A percentile compares a stretch with the other conserved stretches of the same genome.
These are phyloP conservation scores for Dentipellis sp. DNA, from an alignment of 768 basidiomycete species.

Conservation along the genomic window DNA sequence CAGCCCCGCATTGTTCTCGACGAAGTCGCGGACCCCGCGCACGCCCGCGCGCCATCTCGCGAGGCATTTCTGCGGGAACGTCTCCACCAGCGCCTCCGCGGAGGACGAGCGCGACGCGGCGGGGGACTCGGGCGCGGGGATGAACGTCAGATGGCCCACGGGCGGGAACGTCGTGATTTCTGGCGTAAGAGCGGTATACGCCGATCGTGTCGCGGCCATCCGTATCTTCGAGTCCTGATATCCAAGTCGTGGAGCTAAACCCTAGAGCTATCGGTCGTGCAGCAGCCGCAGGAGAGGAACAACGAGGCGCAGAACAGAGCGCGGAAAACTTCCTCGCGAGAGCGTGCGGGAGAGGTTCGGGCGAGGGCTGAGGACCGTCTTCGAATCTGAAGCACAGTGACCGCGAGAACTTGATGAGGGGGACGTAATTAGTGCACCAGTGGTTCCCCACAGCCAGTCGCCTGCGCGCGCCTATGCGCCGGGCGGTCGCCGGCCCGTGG, in stretches of 20 bases:
- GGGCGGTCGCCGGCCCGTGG: neutral
- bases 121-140: neutral
- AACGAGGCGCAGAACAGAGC: neutral
- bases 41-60: neutral
- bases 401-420: too few relatives aligned
- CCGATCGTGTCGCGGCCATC: conserved; percentile 10
- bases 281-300: neutral
- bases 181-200: conserved; percentile 19
- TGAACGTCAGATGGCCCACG: neutral
- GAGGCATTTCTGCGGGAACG: neutral
- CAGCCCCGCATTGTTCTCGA: conserved; percentile 43
- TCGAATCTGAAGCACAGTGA: too few relatives aligned
- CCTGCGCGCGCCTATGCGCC: neutral
- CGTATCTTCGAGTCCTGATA: too few relatives aligned
- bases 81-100: neutral
- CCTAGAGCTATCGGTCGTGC: too few relatives aligned
- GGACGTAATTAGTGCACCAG: too few relatives aligned
- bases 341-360: too few relatives aligned
- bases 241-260: neutral
- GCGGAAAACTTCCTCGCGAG: neutral
- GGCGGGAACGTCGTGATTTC: neutral
- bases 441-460: too few relatives aligned
- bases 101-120: neutral
- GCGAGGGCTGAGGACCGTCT: too few relatives aligned
- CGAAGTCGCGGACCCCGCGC: neutral